A percentile compares a stretch with the other conserved stretches of the same genome.
Evolutionary conservation across 2,329 filamentous ascomycete genomes (phyloP).

Genomic region (Zasmidium angulare): DNA sequence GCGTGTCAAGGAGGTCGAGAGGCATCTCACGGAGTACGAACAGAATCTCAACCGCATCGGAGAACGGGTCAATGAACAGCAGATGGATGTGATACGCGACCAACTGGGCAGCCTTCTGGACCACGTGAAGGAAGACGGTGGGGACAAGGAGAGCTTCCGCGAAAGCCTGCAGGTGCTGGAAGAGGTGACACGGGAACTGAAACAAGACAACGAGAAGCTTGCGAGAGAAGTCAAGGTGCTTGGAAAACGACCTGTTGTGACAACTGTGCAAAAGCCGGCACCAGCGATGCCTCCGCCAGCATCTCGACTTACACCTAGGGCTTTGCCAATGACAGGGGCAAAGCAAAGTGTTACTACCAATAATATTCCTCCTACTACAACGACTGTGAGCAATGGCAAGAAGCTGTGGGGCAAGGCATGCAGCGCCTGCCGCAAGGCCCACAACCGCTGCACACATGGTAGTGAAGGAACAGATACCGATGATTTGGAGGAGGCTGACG

Average conservation of each 20-base stretch:
- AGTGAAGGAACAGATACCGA: neutral
- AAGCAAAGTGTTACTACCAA: neutral
- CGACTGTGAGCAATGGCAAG: conserved; percentile 9
- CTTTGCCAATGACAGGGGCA: neutral
- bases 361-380: conserved; percentile 8
- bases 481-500: neutral
- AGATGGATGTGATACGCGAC: conserved; percentile 14
- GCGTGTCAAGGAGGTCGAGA: conserved; percentile 23
- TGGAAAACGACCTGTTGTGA: conserved; percentile 2
- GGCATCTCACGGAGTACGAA: conserved; percentile 19
- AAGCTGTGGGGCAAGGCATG: neutral
- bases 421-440: neutral
- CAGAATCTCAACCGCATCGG: conserved; percentile 17
- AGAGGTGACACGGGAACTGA: conserved; percentile 18
- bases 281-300: neutral
- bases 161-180: conserved; percentile 21
- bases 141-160: conserved; percentile 14
- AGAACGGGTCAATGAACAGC: conserved; percentile 15
- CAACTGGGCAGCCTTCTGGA: conserved; percentile 13
- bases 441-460: neutral
- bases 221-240: conserved; percentile 14
- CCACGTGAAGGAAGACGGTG: conserved; percentile 15
- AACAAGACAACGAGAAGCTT: conserved; percentile 19
- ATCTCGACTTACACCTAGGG: neutral
- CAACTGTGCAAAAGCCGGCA: neutral